Conservation (phyloP, 257 asterid genomes). For the Penstemon barbatus region DNA sequence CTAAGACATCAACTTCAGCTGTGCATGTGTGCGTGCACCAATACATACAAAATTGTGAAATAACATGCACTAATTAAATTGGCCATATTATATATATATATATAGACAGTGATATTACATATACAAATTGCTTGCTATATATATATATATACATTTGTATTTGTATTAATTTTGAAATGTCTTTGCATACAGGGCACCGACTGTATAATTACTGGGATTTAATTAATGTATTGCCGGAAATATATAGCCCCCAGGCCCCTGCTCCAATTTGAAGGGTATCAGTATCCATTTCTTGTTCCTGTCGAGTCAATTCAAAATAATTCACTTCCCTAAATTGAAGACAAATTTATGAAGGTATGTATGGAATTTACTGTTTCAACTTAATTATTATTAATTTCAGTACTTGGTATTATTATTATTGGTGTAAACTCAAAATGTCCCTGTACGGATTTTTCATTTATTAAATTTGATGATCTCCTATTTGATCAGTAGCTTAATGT, state of each 20-base stretch:
- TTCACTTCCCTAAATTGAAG: slow-evolving; percentile 5
- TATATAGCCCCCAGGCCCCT: slow-evolving; percentile 23
- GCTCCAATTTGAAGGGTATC: slow-evolving; percentile 24
- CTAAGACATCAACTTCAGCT: slow-evolving; percentile 50
- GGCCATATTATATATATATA: too few relatives aligned
- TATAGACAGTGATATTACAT: too few relatives aligned
- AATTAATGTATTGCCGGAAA: slow-evolving; percentile 17
- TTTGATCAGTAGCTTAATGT: too few relatives aligned
- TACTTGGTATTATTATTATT: not conserved
- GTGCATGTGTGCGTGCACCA: slow-evolving; percentile 45
- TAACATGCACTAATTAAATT: too few relatives aligned
- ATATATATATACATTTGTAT: not conserved
- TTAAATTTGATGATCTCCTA: too few relatives aligned
- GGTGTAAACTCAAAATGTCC: not conserved
- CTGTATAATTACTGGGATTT: slow-evolving; percentile 11
- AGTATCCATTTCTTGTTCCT: slow-evolving; percentile 17
- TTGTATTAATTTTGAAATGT: not conserved
- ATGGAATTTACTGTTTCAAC: not conserved
- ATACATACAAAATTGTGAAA: slow-evolving; percentile 32
- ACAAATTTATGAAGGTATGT: slow-evolving; percentile 26
- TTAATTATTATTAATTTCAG: not conserved
- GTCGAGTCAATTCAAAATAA: slow-evolving; percentile 21
- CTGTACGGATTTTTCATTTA: too few relatives aligned
- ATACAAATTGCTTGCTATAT: too few relatives aligned
- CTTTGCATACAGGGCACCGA: slow-evolving; percentile 22